Conservation (phyloP, 2,329 filamentous ascomycete genomes). For the Shiraia bambusicola region DNA sequence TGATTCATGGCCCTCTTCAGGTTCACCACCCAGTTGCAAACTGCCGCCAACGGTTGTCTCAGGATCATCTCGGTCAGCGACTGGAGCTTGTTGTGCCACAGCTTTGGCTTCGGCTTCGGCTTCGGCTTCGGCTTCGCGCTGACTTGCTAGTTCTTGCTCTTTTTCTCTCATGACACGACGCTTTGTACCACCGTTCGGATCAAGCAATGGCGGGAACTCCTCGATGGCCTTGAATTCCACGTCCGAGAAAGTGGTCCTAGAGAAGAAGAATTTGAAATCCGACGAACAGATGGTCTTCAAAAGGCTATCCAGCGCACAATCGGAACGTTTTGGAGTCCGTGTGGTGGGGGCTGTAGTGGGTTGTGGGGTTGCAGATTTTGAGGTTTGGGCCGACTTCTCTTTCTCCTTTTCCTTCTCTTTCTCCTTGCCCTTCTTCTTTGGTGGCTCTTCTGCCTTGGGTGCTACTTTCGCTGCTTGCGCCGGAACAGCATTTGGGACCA, state of each 20-base stretch:
- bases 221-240: constrained; percentile 56
- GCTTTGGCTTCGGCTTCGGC: constrained; percentile 57
- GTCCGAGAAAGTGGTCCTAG: constrained; percentile 41
- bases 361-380: constrained; percentile 32
- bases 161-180: constrained; percentile 70
- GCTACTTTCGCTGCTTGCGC: constrained; percentile 31
- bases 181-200: constrained; percentile 77
- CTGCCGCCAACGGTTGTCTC: constrained; percentile 72
- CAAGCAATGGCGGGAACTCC: constrained; percentile 76
- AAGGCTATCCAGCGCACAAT: constrained; percentile 38
- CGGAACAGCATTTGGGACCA: constrained; percentile 54
- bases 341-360: constrained; percentile 10
- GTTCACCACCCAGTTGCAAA: constrained; percentile 86
- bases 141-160: constrained; percentile 58
- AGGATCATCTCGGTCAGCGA: constrained; percentile 64
- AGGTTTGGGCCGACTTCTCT: constrained; percentile 29
- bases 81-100: constrained; percentile 40
- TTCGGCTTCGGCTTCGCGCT: constrained; percentile 56
- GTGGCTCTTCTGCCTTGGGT: constrained; percentile 31
- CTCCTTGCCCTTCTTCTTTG: constrained; percentile 32
- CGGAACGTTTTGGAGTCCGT: constrained; percentile 19
- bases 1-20: constrained; percentile 72
- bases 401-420: constrained; percentile 25
- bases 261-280: constrained; percentile 58
- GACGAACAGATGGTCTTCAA: constrained; percentile 45